Evolutionary conservation across 441 rosid genomes (phyloP).

Genomic region (Brassica balearica): DNA sequence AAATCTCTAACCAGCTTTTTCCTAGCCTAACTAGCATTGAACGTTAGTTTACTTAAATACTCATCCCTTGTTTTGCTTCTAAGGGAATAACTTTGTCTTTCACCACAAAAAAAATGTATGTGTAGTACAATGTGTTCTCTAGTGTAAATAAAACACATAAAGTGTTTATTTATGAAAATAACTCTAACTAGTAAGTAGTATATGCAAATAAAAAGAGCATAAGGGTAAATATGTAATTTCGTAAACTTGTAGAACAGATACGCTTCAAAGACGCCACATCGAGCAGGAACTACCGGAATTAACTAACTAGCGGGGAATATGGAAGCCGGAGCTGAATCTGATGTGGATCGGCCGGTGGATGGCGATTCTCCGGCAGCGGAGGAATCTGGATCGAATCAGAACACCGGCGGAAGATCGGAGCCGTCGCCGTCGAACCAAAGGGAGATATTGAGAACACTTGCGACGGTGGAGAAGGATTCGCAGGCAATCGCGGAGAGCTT

Average conservation of each 20-base stretch:
- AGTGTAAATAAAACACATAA: too few relatives aligned
- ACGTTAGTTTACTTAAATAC: too few relatives aligned
- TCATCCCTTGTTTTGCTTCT: too few relatives aligned
- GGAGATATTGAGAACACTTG: conserved; percentile 59
- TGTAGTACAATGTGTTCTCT: too few relatives aligned
- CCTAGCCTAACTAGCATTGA: too few relatives aligned
- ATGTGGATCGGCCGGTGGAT: conserved; percentile 22
- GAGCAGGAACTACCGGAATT: background rate
- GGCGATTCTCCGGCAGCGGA: background rate
- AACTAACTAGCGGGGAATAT: conserved; percentile 29
- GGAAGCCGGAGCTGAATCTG: conserved; percentile 37
- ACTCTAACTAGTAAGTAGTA: too few relatives aligned
- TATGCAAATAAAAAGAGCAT: background rate
- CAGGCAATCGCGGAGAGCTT: conserved; percentile 82
- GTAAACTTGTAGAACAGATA: background rate
- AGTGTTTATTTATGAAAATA: too few relatives aligned
- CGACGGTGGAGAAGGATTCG: conserved; percentile 81
- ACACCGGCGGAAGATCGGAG: conserved; percentile 27
- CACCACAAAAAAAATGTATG: too few relatives aligned
- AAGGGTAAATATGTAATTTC: background rate
- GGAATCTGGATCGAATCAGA: conserved; percentile 36
- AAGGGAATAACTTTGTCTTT: too few relatives aligned
- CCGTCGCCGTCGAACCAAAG: conserved; percentile 39
- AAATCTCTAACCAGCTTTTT: too few relatives aligned
- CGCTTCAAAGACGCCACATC: background rate